Conservation (phyloP, 257 asterid species). For the Lycium ferocissimum region DNA sequence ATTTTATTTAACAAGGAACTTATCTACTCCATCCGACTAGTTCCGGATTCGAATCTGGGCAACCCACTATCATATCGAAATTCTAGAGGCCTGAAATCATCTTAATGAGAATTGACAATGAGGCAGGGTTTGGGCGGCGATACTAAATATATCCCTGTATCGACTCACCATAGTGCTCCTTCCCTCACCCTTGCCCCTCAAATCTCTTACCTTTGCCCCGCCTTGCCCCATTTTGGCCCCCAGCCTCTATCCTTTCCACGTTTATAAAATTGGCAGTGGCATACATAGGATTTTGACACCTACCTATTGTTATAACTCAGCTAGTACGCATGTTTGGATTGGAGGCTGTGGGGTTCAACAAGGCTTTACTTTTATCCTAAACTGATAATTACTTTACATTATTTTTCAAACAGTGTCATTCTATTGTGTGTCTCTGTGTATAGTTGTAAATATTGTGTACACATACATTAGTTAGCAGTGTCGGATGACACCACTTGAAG, state of each 20-base stretch:
- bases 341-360: constrained; percentile 21
- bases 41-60: too few relatives aligned
- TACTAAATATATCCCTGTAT: background rate
- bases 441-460: background rate
- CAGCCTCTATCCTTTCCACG: background rate
- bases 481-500: constrained; percentile 15
- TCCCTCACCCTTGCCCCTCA: background rate
- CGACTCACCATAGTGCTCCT: background rate
- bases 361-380: constrained; percentile 21
- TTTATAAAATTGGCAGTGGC: background rate
- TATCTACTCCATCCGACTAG: too few relatives aligned
- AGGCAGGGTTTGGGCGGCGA: background rate
- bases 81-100: constrained; percentile 10
- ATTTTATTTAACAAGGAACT: too few relatives aligned
- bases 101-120: constrained; percentile 14
- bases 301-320: background rate
- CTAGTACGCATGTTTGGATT: background rate
- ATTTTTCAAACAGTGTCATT: background rate
- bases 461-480: background rate
- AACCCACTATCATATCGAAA: too few relatives aligned
- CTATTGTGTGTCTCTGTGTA: background rate
- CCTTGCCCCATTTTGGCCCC: background rate
- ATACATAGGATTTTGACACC: constrained; percentile 13
- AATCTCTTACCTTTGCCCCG: background rate
- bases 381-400: background rate